Conservation (phyloP, 805 yeast species). For the Barnettozyma vustinii region DNA sequence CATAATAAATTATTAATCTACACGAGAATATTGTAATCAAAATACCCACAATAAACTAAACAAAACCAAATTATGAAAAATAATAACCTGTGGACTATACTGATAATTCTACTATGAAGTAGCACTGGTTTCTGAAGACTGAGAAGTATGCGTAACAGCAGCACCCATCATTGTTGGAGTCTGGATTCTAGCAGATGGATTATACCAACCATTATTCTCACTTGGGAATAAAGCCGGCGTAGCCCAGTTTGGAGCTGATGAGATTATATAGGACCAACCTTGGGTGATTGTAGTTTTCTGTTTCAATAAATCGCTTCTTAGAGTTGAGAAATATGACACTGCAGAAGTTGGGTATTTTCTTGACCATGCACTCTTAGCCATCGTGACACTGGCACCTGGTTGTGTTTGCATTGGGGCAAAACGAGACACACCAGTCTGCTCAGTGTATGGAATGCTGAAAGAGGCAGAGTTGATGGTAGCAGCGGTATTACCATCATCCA, state of each 20-base stretch:
- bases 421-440: constrained; percentile 73
- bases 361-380: constrained; percentile 48
- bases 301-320: constrained; percentile 24
- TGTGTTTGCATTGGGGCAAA: constrained; percentile 93
- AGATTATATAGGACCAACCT: constrained; percentile 71
- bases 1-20: not conserved
- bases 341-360: constrained; percentile 64
- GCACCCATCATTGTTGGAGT: constrained; percentile 7
- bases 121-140: not conserved
- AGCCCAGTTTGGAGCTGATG: constrained; percentile 64
- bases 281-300: constrained; percentile 71
- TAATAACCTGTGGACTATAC: not conserved
- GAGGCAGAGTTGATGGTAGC: constrained; percentile 43
- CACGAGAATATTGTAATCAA: not conserved
- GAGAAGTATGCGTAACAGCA: not conserved
- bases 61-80: not conserved
- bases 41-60: not conserved
- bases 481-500: constrained; percentile 32
- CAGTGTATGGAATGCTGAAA: constrained; percentile 64
- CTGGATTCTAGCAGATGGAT: constrained; percentile 46
- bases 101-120: not conserved
- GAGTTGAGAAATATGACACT: constrained; percentile 52
- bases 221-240: constrained; percentile 66
- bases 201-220: constrained; percentile 51
- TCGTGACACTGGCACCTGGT: constrained; percentile 70